These are phyloP conservation scores for Coemansia sp. DNA, from an alignment of 192 early-diverging fungal genomes.

Conservation along the genomic window DNA sequence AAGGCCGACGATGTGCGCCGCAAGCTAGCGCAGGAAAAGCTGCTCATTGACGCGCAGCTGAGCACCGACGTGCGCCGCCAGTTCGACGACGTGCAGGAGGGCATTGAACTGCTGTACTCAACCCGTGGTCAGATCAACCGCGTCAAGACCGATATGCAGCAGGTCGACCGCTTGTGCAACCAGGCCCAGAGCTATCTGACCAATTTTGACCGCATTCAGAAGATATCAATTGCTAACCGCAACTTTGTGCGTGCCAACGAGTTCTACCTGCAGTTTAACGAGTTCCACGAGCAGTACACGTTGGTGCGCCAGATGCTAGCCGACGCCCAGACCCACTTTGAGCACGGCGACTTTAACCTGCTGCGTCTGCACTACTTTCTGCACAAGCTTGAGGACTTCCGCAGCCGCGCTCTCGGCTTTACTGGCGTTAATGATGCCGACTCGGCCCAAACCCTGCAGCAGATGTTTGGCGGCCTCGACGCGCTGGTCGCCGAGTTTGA, in stretches of 20 bases:
- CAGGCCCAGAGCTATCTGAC: conserved; percentile 82
- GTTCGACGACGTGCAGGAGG: conserved; percentile 86
- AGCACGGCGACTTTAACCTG: conserved; percentile 61
- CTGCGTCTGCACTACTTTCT: conserved; percentile 87
- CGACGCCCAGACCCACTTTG: conserved; percentile 57
- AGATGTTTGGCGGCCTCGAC: conserved; percentile 86
- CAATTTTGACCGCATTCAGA: conserved; percentile 88
- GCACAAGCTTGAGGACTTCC: conserved; percentile 83
- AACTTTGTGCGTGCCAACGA: conserved; percentile 91
- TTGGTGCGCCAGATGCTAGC: conserved; percentile 66
- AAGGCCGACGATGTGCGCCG: conserved; percentile 76
- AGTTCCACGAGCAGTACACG: conserved; percentile 78
- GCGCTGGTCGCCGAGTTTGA: conserved; percentile 80
- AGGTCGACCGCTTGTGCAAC: conserved; percentile 83
- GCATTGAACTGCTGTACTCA: conserved; percentile 71
- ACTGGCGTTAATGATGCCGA: conserved; percentile 68
- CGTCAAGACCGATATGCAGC: conserved; percentile 73
- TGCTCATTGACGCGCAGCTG: conserved; percentile 91
- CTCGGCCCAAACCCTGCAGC: conserved; percentile 76
- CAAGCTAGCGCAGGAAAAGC: conserved; percentile 86
- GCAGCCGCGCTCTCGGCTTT: conserved; percentile 79
- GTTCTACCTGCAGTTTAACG: conserved; percentile 83
- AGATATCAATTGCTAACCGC: conserved; percentile 90
- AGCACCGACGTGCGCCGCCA: conserved; percentile 91
- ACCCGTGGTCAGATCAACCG: conserved; percentile 62